Evolutionary conservation across 2,329 filamentous ascomycete species (phyloP).

Genomic region (Calonectria multiphialidica): DNA sequence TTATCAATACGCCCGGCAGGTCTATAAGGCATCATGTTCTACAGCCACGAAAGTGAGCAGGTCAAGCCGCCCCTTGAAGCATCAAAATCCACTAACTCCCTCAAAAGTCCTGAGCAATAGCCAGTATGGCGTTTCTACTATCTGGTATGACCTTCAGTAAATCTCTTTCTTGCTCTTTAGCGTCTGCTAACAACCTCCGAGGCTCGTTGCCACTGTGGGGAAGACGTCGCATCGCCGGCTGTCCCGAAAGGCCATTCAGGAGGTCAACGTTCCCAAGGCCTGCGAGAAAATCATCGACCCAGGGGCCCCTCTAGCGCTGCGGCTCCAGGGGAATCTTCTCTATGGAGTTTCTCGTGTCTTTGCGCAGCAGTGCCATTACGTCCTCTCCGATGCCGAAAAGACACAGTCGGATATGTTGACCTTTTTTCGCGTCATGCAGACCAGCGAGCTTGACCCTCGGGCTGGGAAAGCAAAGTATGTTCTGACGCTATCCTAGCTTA

Average conservation of each 20-base stretch:
- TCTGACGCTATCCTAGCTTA: constrained; percentile 40
- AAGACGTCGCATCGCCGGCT: constrained; percentile 79
- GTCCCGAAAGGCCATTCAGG: constrained; percentile 86
- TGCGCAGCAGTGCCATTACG: constrained; percentile 87
- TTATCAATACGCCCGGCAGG: neutral
- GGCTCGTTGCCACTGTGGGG: constrained; percentile 92
- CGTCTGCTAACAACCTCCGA: constrained; percentile 51
- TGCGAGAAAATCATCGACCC: constrained; percentile 88
- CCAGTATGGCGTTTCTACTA: constrained; percentile 92
- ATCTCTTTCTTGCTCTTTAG: fast-evolving
- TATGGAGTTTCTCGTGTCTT: constrained; percentile 90
- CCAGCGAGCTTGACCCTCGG: constrained; percentile 74
- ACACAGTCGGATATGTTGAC: constrained; percentile 80
- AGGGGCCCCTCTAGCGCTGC: constrained; percentile 87
- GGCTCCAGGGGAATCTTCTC: constrained; percentile 89
- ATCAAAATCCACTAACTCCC: constrained; percentile 38
- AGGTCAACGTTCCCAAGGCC: constrained; percentile 88
- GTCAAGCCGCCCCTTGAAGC: neutral
- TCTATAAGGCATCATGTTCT: constrained; percentile 77
- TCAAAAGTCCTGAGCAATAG: constrained; percentile 81
- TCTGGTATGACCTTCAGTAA: constrained; percentile 75
- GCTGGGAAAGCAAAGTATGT: constrained; percentile 79
- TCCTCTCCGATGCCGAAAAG: constrained; percentile 83
- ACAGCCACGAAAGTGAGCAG: constrained; percentile 88
- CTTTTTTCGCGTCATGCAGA: constrained; percentile 68